These are phyloP conservation scores for Exophiala mesophila DNA, from an alignment of 2,329 filamentous ascomycete species.

Conservation along the genomic window DNA sequence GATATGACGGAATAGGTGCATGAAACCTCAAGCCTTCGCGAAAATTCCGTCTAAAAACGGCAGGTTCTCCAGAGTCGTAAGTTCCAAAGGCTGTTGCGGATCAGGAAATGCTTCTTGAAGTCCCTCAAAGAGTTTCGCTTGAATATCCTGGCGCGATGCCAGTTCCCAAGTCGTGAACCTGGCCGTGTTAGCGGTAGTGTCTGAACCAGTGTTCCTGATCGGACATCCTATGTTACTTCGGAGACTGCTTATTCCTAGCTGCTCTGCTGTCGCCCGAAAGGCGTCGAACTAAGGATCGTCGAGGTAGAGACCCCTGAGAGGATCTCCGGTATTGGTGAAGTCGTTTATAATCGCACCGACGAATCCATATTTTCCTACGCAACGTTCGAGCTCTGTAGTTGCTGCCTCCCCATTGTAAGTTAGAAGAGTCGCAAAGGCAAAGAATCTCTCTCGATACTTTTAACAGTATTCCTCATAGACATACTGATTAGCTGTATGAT, in stretches of 20 bases:
- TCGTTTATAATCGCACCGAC: conserved; percentile 49
- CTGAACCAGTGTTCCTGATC: conserved; percentile 43
- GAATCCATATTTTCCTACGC: conserved; percentile 41
- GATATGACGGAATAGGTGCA: conserved; percentile 52
- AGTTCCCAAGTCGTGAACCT: conserved; percentile 45
- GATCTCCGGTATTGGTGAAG: conserved; percentile 44
- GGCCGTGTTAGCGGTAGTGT: conserved; percentile 48
- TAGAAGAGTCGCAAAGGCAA: conserved; percentile 41
- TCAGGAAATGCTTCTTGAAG: conserved; percentile 32
- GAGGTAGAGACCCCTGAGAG: conserved; percentile 43
- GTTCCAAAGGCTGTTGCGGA: conserved; percentile 32
- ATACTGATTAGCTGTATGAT: conserved; percentile 25
- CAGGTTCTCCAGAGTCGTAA: conserved; percentile 45
- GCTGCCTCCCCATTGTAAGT: conserved; percentile 35
- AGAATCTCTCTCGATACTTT: conserved; percentile 34
- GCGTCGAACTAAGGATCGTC: conserved; percentile 40
- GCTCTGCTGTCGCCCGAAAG: no score
- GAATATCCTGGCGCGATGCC: conserved; percentile 30
- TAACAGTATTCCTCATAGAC: conserved; percentile 10
- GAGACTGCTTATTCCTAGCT: no score
- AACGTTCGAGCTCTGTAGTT: conserved; percentile 33
- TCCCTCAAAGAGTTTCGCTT: conserved; percentile 44
- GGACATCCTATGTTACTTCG: no score
- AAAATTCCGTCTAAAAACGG: conserved; percentile 50
- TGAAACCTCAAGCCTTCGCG: conserved; percentile 55